Evolutionary conservation across 2,329 filamentous ascomycete species (phyloP).

Genomic region (Hymenoscyphus fructigenus): DNA sequence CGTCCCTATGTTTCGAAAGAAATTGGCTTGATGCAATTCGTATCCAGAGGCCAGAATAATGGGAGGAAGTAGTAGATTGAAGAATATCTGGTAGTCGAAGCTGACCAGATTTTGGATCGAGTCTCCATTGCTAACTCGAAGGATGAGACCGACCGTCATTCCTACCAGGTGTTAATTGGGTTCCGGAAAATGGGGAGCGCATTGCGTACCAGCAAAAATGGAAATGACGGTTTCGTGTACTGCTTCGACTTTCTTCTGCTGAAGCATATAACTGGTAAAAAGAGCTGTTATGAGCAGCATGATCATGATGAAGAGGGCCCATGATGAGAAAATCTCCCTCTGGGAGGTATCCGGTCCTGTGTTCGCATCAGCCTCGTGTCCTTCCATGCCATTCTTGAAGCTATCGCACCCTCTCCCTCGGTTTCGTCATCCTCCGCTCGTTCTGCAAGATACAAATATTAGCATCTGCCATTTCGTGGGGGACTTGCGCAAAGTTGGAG

Average conservation of each 20-base stretch:
- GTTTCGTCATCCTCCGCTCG: conserved; percentile 32
- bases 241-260: conserved; percentile 95
- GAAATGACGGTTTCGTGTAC: conserved; percentile 98
- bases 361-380: conserved; percentile 26
- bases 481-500: background rate
- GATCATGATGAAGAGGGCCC: conserved; percentile 96
- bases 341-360: conserved; percentile 75
- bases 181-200: background rate
- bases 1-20: conserved; percentile 96
- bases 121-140: conserved; percentile 77
- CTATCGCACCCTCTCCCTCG: conserved; percentile 29
- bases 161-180: conserved; percentile 49
- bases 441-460: conserved; percentile 24
- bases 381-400: conserved; percentile 5
- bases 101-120: conserved; percentile 88
- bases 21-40: conserved; percentile 96
- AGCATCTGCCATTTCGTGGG: conserved; percentile 6
- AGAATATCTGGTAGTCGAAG: conserved; percentile 99
- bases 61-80: conserved; percentile 96
- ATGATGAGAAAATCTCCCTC: conserved; percentile 94
- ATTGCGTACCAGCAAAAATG: conserved; percentile 79
- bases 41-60: conserved; percentile 98
- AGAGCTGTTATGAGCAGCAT: conserved; percentile 90
- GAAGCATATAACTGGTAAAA: conserved; percentile 94
- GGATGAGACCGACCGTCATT: conserved; percentile 90